These are phyloP conservation scores for Penicillium coffeae DNA, from an alignment of 495 filamentous ascomycete species.

Conservation along the genomic window DNA sequence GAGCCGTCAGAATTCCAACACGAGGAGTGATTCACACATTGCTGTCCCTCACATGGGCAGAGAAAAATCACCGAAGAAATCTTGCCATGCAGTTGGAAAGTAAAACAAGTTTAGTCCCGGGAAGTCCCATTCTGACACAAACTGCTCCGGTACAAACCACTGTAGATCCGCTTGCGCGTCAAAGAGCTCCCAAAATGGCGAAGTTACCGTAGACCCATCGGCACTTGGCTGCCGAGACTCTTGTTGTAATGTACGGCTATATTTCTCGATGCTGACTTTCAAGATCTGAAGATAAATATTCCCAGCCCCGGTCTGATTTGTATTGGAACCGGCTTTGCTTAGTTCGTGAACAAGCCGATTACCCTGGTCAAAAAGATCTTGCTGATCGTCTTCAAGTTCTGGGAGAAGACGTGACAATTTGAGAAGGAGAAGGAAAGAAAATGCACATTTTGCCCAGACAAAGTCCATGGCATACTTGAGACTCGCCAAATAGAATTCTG, in stretches of 20 bases:
- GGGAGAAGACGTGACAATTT: constrained; percentile 48
- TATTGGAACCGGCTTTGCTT: constrained; percentile 27
- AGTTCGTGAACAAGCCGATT: constrained; percentile 42
- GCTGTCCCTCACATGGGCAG: constrained; percentile 29
- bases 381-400: constrained; percentile 35
- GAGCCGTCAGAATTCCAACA: no score
- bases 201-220: constrained; percentile 15
- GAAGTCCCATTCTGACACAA: constrained; percentile 53
- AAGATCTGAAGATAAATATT: constrained; percentile 44
- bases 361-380: constrained; percentile 39
- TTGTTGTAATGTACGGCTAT: constrained; percentile 36
- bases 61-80: constrained; percentile 42
- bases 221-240: constrained; percentile 25
- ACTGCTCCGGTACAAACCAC: constrained; percentile 49
- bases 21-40: no score
- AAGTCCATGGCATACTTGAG: constrained; percentile 54
- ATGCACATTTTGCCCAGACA: constrained; percentile 54
- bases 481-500: constrained; percentile 43
- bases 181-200: constrained; percentile 38
- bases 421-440: constrained; percentile 48
- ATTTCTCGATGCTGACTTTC: constrained; percentile 47
- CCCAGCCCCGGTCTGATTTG: constrained; percentile 22
- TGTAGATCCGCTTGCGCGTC: constrained; percentile 48
- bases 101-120: constrained; percentile 50
- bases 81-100: constrained; percentile 46